A percentile compares a stretch with the other conserved stretches of the same genome.
phyloP scores from a whole-genome alignment of 148 eudicot genomes.

The Gaultheria prostrata region DNA sequence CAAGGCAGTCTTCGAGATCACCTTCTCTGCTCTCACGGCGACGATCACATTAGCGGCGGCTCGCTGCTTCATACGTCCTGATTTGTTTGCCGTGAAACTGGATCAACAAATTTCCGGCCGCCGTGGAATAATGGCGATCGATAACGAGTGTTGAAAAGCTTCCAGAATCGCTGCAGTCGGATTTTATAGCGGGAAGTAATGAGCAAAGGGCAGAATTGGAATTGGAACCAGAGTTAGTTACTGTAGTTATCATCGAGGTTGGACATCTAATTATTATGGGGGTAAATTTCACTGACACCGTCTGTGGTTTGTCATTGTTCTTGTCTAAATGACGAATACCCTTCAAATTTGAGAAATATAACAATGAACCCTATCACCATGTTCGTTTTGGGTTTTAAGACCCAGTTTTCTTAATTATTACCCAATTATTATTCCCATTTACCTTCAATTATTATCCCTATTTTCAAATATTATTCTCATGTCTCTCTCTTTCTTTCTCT shows the following conservation, averaged over 20 bases:
- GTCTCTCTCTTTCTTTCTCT: too few relatives aligned
- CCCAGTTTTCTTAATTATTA: too few relatives aligned
- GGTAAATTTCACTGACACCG: not conserved
- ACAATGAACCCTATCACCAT: too few relatives aligned
- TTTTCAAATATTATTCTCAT: too few relatives aligned
- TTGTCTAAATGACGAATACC: not conserved
- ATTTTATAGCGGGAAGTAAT: not conserved
- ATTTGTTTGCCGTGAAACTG: slow-evolving; percentile 28
- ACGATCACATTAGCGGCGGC: slow-evolving; percentile 55
- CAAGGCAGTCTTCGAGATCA: slow-evolving; percentile 57
- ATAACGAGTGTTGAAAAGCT: not conserved
- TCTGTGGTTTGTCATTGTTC: not conserved
- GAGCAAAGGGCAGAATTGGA: not conserved
- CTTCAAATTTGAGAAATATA: too few relatives aligned
- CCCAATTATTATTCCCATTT: too few relatives aligned
- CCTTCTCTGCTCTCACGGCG: slow-evolving; percentile 73
- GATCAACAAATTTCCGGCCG: not conserved
- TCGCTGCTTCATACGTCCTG: slow-evolving; percentile 3
- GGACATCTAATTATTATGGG: not conserved
- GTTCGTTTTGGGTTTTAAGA: too few relatives aligned
- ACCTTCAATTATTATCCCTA: too few relatives aligned
- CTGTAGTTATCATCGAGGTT: not conserved
- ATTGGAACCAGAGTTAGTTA: not conserved
- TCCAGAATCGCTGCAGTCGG: not conserved
- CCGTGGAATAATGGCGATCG: not conserved